phyloP scores from a whole-genome alignment of 805 yeast species.

The Sugiyamaella smithiae region DNA sequence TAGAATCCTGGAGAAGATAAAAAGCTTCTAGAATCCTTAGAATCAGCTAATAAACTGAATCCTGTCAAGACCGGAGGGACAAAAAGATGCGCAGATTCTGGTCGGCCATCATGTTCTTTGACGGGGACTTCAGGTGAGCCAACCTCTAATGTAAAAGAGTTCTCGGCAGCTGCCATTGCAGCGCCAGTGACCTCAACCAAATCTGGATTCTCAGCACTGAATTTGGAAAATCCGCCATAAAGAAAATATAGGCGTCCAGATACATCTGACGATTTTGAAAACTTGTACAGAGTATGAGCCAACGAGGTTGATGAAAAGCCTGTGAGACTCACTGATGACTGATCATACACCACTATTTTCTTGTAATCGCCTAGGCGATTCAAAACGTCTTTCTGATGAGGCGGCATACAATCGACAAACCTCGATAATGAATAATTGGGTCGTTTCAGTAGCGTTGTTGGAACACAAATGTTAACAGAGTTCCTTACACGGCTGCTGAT shows the following conservation, averaged over 20 bases:
- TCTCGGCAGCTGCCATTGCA: background rate
- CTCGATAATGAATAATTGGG: conserved; percentile 58
- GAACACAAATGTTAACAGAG: conserved; percentile 77
- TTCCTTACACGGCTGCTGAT: conserved; percentile 53
- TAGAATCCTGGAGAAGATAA: conserved; percentile 12
- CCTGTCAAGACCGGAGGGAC: conserved; percentile 30
- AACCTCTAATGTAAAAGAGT: background rate
- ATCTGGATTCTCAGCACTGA: background rate
- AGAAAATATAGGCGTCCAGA: conserved; percentile 26
- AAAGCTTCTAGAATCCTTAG: background rate
- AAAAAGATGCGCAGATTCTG: background rate
- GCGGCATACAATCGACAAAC: conserved; percentile 37
- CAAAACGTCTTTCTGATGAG: conserved; percentile 30
- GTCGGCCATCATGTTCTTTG: conserved; percentile 7
- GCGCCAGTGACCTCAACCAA: background rate
- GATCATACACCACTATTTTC: conserved; percentile 52
- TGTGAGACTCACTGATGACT: conserved; percentile 18
- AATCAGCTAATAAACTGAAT: conserved; percentile 23
- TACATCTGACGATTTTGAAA: conserved; percentile 27
- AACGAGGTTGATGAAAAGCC: conserved; percentile 23
- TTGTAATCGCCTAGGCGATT: conserved; percentile 22
- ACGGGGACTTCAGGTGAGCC: conserved; percentile 1
- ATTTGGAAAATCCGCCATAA: conserved; percentile 27
- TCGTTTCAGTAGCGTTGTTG: conserved; percentile 83
- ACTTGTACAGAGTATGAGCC: conserved; percentile 28